phyloP scores from a whole-genome alignment of 768 basidiomycete genomes.

The Cubamyces sp. region DNA sequence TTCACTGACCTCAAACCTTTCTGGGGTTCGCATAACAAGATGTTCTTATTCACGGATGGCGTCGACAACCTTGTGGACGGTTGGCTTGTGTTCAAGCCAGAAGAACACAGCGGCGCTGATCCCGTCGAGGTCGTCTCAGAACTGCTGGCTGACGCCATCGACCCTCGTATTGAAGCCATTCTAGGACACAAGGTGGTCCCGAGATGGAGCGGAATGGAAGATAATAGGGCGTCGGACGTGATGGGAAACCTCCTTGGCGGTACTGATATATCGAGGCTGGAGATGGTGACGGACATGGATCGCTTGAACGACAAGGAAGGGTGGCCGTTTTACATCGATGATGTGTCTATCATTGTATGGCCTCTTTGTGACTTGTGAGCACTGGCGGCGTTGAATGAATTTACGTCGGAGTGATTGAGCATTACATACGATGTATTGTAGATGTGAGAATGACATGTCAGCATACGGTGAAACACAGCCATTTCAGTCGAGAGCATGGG shows the following conservation, averaged over 20 bases:
- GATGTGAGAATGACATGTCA: no score
- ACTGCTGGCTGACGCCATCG: slow-evolving; percentile 3
- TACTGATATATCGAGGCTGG: not conserved
- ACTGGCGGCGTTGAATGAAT: not conserved
- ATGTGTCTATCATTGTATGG: slow-evolving; percentile 9
- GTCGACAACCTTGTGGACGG: slow-evolving; percentile 19
- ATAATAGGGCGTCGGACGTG: slow-evolving; percentile 10
- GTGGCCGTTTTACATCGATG: slow-evolving; percentile 7
- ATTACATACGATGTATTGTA: no score
- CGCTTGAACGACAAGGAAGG: not conserved
- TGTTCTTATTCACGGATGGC: slow-evolving; percentile 15
- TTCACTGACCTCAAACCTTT: slow-evolving; percentile 8
- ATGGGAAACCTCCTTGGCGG: slow-evolving; percentile 10
- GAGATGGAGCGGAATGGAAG: slow-evolving; percentile 8
- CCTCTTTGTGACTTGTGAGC: not conserved
- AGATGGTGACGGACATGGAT: not conserved
- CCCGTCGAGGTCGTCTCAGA: slow-evolving; percentile 3
- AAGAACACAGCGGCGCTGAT: slow-evolving; percentile 4
- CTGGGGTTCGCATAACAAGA: not conserved
- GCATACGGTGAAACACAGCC: no score
- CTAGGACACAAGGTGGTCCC: slow-evolving; percentile 6
- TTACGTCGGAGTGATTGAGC: no score
- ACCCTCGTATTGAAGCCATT: not conserved
- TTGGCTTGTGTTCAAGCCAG: not conserved
- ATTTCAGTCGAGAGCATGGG: no score